Percentiles rank a stretch among this genome's conserved stretches.
Conservation (phyloP, 108 stramenopile species). For the Cyclostephanos invisitatus region DNA sequence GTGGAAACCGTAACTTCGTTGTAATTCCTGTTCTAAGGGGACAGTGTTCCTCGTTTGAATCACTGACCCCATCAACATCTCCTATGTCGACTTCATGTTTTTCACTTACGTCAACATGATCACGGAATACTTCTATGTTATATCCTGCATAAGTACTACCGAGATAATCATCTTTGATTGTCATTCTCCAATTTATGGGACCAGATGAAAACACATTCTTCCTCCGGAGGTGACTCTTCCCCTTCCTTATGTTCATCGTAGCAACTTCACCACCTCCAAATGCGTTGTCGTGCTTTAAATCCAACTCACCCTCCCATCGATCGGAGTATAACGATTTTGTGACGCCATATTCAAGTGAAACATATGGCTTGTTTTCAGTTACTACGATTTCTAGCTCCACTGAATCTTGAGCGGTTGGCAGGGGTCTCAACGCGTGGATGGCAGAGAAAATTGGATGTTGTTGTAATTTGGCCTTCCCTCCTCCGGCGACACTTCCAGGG, state of each 20-base stretch:
- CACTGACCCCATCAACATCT: neutral
- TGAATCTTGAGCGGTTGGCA: constrained; percentile 50
- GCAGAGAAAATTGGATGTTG: constrained; percentile 44
- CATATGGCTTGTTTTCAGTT: constrained; percentile 73
- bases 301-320: constrained; percentile 64
- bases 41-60: constrained; percentile 3
- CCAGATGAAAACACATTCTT: constrained; percentile 15
- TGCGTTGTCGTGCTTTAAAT: constrained; percentile 48
- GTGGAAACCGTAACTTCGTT: constrained; percentile 39
- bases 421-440: constrained; percentile 43
- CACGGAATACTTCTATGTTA: constrained; percentile 72
- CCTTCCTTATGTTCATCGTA: constrained; percentile 67
- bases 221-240: constrained; percentile 43
- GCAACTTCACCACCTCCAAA: constrained; percentile 81
- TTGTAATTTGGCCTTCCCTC: constrained; percentile 2
- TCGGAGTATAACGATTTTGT: constrained; percentile 78
- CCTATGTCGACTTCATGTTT: neutral
- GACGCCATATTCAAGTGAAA: constrained; percentile 78
- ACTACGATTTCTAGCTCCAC: constrained; percentile 72
- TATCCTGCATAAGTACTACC: constrained; percentile 73
- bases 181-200: constrained; percentile 47
- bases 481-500: constrained; percentile 63
- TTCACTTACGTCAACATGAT: constrained; percentile 58
- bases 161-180: constrained; percentile 51
- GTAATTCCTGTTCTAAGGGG: constrained; percentile 28